Evolutionary conservation across 257 asterid species (phyloP).

Genomic region (Solanum sitiens): DNA sequence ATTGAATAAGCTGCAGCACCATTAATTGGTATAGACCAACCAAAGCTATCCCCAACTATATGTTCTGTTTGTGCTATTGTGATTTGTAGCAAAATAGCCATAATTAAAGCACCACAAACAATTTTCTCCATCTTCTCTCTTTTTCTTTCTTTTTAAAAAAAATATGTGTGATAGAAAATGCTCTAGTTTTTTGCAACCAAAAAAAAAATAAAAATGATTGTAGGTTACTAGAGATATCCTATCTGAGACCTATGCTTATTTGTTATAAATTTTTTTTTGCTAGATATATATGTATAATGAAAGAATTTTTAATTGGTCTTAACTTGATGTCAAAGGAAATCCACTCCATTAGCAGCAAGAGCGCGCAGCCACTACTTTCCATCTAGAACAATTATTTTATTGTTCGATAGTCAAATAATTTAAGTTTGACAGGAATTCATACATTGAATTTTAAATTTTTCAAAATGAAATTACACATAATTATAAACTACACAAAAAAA

Average conservation of each 20-base stretch:
- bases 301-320: not conserved
- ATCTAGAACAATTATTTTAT: not conserved
- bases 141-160: not conserved
- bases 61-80: constrained; percentile 19
- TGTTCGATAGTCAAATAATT: no score
- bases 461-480: no score
- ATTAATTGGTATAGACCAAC: constrained; percentile 25
- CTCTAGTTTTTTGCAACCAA: not conserved
- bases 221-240: not conserved
- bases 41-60: constrained; percentile 19
- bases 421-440: no score
- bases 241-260: not conserved
- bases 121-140: not conserved
- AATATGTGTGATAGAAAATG: not conserved
- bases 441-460: no score
- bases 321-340: not conserved
- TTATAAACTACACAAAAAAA: no score
- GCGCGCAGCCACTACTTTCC: not conserved
- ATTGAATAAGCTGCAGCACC: constrained; percentile 5
- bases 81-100: not conserved
- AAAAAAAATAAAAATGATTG: not conserved
- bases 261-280: not conserved
- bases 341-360: not conserved
- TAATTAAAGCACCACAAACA: constrained; percentile 7
- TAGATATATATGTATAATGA: not conserved